Percentiles rank a stretch among this genome's conserved stretches.
These are phyloP conservation scores for Cornus controversa DNA, from an alignment of 148 eudicot species.

Conservation along the genomic window DNA sequence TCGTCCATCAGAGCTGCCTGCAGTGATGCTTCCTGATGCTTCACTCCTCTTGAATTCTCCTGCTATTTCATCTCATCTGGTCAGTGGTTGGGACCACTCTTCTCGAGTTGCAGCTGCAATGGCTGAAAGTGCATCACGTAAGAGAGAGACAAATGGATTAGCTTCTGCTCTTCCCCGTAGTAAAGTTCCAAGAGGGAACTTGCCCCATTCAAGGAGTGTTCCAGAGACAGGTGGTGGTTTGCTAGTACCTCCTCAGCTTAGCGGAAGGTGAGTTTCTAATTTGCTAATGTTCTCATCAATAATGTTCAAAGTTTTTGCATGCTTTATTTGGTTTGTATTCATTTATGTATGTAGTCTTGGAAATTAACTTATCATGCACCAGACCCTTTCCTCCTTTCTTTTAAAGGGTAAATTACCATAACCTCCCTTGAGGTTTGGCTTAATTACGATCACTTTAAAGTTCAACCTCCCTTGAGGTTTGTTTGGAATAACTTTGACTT, in stretches of 20 bases:
- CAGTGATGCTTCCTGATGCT: constrained; percentile 77
- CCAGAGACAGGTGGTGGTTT: constrained; percentile 64
- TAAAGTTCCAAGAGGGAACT: constrained; percentile 70
- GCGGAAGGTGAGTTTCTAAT: constrained; percentile 59
- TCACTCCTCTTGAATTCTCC: constrained; percentile 69
- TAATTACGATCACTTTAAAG: no score
- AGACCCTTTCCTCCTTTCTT: no score
- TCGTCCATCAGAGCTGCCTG: constrained; percentile 26
- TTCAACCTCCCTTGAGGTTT: no score
- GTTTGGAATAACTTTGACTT: no score
- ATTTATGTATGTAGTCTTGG: neutral
- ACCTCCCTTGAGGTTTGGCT: no score
- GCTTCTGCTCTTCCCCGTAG: constrained; percentile 39
- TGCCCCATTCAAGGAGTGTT: constrained; percentile 63
- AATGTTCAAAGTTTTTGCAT: neutral
- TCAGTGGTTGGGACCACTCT: constrained; percentile 56
- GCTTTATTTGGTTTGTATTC: constrained; percentile 1
- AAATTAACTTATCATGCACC: neutral
- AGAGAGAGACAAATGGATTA: constrained; percentile 62
- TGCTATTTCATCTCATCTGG: constrained; percentile 27
- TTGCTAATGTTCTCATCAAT: neutral
- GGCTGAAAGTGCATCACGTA: constrained; percentile 72
- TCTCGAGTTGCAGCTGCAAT: constrained; percentile 88
- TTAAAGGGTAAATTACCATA: no score
- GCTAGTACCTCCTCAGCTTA: constrained; percentile 85